These are phyloP conservation scores for Penicillium simplicissimum DNA, from an alignment of 495 filamentous ascomycete species.

Conservation along the genomic window DNA sequence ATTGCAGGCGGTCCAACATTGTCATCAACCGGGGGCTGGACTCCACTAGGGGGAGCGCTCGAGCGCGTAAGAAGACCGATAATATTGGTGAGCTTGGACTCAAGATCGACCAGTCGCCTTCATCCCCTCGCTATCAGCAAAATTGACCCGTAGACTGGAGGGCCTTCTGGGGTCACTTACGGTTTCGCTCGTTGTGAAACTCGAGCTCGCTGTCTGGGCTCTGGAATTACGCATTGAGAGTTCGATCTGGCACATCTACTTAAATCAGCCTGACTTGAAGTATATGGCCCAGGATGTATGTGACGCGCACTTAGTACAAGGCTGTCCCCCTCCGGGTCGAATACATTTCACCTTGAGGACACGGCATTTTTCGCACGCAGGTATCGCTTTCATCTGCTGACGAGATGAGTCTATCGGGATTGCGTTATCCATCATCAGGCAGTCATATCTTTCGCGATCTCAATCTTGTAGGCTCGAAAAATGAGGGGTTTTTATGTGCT, in stretches of 20 bases:
- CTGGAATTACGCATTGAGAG: slow-evolving; percentile 17
- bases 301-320: slow-evolving; percentile 19
- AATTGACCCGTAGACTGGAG: not conserved
- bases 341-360: slow-evolving; percentile 24
- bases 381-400: slow-evolving; percentile 6
- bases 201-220: slow-evolving; percentile 17
- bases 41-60: not conserved
- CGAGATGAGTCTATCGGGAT: not conserved
- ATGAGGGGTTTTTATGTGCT: not conserved
- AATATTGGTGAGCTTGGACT: not conserved
- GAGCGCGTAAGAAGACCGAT: not conserved
- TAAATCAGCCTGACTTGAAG: slow-evolving; percentile 8
- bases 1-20: not conserved
- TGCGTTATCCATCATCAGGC: not conserved
- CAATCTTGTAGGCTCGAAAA: not conserved
- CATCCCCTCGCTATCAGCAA: not conserved
- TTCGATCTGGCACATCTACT: slow-evolving; percentile 24
- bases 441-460: not conserved
- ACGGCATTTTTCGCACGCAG: slow-evolving; percentile 23
- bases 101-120: not conserved
- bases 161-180: not conserved
- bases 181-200: slow-evolving; percentile 6
- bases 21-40: not conserved
- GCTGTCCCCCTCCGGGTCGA: slow-evolving; percentile 13
- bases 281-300: slow-evolving; percentile 3